Evolutionary conservation across 2,329 filamentous ascomycete species (phyloP).

Genomic region (Diaporthe sp.): DNA sequence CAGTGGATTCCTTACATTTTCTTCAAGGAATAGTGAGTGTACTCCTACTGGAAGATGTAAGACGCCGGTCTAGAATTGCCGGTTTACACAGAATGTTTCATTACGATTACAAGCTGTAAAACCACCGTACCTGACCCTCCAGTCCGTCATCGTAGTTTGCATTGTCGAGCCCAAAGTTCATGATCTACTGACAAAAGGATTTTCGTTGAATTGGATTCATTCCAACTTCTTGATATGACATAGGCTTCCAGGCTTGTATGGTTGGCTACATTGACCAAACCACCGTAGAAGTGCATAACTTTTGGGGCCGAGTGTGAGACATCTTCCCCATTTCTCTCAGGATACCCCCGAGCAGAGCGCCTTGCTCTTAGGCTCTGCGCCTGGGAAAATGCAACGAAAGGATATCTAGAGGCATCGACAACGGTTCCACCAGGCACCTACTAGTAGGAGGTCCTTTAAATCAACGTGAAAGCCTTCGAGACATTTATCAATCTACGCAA

Average conservation of each 20-base stretch:
- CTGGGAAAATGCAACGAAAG: background rate
- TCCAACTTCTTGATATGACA: too few species aligned
- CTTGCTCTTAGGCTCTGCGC: background rate
- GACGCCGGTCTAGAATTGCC: too few species aligned
- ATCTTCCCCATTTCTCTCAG: too few species aligned
- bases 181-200: too few species aligned
- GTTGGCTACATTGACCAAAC: too few species aligned
- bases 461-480: background rate
- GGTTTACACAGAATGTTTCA: background rate
- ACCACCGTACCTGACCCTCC: background rate
- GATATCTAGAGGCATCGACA: background rate
- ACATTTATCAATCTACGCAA: background rate
- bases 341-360: too few species aligned
- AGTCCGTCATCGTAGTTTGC: background rate
- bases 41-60: background rate
- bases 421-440: background rate
- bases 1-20: background rate
- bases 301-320: too few species aligned
- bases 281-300: too few species aligned
- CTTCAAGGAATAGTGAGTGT: background rate
- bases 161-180: too few species aligned
- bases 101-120: background rate
- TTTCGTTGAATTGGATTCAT: too few species aligned
- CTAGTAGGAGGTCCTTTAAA: background rate
- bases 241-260: too few species aligned